Conservation (phyloP, 2,329 filamentous ascomycete genomes). For the Ambrosiella cleistominuta region DNA sequence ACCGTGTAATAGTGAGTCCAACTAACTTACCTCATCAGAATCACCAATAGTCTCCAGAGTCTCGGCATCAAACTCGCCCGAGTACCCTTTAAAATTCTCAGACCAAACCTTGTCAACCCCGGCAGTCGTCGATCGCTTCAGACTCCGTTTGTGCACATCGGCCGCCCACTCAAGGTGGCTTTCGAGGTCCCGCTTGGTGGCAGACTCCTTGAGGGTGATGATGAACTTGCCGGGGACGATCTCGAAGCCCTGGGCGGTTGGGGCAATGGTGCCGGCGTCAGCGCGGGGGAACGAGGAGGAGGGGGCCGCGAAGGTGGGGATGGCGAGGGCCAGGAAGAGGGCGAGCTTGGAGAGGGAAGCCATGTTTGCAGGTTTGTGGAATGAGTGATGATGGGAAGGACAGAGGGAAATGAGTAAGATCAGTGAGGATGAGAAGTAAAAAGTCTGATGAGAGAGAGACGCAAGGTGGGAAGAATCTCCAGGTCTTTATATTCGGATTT, state of each 20-base stretch:
- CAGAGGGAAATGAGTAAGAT: not conserved
- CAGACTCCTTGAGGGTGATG: slow-evolving; percentile 25
- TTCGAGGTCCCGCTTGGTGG: slow-evolving; percentile 19
- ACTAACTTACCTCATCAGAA: slow-evolving; percentile 23
- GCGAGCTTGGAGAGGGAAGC: slow-evolving; percentile 7
- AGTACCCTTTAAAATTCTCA: slow-evolving; percentile 22
- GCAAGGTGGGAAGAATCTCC: no score
- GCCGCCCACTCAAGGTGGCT: slow-evolving; percentile 21
- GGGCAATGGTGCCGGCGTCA: not conserved
- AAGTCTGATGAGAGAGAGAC: no score
- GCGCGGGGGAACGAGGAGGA: not conserved
- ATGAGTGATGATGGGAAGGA: not conserved
- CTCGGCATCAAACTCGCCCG: slow-evolving; percentile 25
- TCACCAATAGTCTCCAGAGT: slow-evolving; percentile 24
- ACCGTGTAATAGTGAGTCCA: not conserved
- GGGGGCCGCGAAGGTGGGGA: slow-evolving; percentile 5
- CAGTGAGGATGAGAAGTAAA: not conserved
- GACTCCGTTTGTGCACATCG: slow-evolving; percentile 19
- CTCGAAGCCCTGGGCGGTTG: not conserved
- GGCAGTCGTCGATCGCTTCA: slow-evolving; percentile 19
- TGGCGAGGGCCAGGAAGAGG: slow-evolving; percentile 5
- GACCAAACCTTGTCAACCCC: slow-evolving; percentile 21
- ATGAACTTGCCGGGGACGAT: slow-evolving; percentile 25
- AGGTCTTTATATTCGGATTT: no score
- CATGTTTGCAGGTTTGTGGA: not conserved